These are phyloP conservation scores for Xylaria flabelliformis DNA, from an alignment of 495 filamentous ascomycete species.

Conservation along the genomic window DNA sequence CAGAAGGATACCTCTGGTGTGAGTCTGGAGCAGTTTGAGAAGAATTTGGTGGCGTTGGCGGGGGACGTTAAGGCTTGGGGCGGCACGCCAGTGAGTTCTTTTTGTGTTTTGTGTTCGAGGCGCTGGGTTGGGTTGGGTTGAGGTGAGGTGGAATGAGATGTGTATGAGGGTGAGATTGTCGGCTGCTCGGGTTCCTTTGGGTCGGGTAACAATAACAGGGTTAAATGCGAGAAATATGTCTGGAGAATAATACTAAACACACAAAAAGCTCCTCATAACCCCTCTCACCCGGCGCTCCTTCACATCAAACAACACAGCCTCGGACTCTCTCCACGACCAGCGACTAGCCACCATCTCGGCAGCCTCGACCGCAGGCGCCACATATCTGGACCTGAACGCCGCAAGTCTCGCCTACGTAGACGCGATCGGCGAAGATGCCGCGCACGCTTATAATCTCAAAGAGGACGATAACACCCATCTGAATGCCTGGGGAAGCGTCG, in stretches of 20 bases:
- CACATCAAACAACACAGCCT: conserved; percentile 37
- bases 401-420: conserved; percentile 53
- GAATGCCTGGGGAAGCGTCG: conserved; percentile 47
- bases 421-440: conserved; percentile 49
- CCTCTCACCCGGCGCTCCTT: conserved; percentile 52
- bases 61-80: conserved; percentile 46
- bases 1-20: conserved; percentile 53
- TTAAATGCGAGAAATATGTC: too few relatives aligned
- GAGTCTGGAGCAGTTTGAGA: conserved; percentile 43
- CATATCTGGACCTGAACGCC: conserved; percentile 53
- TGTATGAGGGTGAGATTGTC: neutral
- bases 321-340: conserved; percentile 49
- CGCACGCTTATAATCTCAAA: conserved; percentile 48
- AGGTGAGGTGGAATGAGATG: neutral
- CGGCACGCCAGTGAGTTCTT: conserved; percentile 43
- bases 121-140: neutral
- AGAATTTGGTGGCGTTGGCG: conserved; percentile 51
- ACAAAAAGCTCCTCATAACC: conserved; percentile 39
- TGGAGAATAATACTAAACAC: neutral
- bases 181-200: too few relatives aligned
- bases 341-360: conserved; percentile 51
- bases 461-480: conserved; percentile 54
- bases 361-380: conserved; percentile 25
- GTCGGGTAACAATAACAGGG: too few relatives aligned
- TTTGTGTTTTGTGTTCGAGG: neutral